A percentile compares a stretch with the other conserved stretches of the same genome.
Conservation (phyloP, 2,329 filamentous ascomycete species). For the Mariannaea sp. region DNA sequence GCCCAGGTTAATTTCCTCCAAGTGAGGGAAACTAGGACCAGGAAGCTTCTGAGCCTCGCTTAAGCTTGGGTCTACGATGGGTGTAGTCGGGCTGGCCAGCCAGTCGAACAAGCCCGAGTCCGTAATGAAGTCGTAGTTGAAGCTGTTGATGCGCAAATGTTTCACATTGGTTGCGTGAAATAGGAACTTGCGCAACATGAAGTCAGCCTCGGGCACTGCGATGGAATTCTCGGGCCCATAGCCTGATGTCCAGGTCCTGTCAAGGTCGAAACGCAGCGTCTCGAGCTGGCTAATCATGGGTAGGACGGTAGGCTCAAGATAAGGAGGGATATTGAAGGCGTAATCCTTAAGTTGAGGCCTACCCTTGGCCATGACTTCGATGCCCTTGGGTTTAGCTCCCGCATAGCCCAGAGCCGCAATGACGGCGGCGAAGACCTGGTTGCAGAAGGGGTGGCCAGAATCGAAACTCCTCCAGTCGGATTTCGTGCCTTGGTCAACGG, state of each 20-base stretch:
- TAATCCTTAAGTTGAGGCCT: conserved; percentile 42
- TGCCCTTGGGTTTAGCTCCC: conserved; percentile 42
- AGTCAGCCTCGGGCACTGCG: conserved; percentile 10
- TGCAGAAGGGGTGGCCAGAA: conserved; percentile 29
- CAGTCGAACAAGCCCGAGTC: conserved; percentile 45
- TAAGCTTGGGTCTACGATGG: neutral
- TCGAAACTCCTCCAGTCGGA: neutral
- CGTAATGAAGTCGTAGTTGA: neutral
- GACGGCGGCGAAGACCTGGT: conserved; percentile 47
- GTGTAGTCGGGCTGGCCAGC: conserved; percentile 38
- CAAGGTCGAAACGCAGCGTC: conserved; percentile 46
- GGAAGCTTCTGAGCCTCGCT: conserved; percentile 10
- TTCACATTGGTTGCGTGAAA: conserved; percentile 46
- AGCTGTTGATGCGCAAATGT: conserved; percentile 57
- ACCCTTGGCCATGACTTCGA: conserved; percentile 54
- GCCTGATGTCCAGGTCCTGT: conserved; percentile 22
- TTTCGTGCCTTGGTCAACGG: conserved; percentile 13
- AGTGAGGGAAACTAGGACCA: conserved; percentile 39
- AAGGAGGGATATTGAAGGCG: conserved; percentile 54
- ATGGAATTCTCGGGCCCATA: neutral
- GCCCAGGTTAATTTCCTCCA: conserved; percentile 53
- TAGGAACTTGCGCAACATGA: conserved; percentile 35
- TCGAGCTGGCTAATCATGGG: conserved; percentile 52
- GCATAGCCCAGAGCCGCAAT: conserved; percentile 50
- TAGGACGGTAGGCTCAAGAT: conserved; percentile 42